These are phyloP conservation scores for Cinnamomum micranthum DNA, from an alignment of 164 flowering plant species.

Conservation along the genomic window DNA sequence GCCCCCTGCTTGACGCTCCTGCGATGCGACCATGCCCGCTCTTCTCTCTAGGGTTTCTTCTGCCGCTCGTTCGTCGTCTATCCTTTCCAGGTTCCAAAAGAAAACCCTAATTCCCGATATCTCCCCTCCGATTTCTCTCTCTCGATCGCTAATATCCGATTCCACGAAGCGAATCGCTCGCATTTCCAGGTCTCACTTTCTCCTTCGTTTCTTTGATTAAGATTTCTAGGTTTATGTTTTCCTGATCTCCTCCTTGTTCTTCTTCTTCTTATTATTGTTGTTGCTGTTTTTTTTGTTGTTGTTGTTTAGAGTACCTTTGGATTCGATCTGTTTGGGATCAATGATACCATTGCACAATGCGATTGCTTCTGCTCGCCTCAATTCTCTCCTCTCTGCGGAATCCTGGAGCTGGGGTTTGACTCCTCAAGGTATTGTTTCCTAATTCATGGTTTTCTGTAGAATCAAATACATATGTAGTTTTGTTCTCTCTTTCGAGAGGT, in stretches of 20 bases:
- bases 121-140: conserved; percentile 18
- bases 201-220: not conserved
- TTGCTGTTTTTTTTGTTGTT: too few relatives aligned
- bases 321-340: conserved; percentile 35
- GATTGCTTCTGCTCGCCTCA: conserved; percentile 51
- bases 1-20: too few relatives aligned
- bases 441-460: not conserved
- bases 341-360: conserved; percentile 71
- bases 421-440: conserved; percentile 50
- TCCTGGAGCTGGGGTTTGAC: conserved; percentile 63
- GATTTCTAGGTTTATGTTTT: not conserved
- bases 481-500: not conserved
- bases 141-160: too few relatives aligned
- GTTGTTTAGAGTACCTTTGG: conserved; percentile 45
- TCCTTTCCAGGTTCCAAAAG: conserved; percentile 14
- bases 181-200: conserved; percentile 27
- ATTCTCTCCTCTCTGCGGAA: conserved; percentile 45
- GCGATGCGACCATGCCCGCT: not conserved
- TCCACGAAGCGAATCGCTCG: conserved; percentile 20
- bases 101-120: conserved; percentile 6
- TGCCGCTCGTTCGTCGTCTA: conserved; percentile 22
- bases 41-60: conserved; percentile 29
- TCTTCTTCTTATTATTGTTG: too few relatives aligned
- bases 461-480: not conserved
- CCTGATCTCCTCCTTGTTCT: not conserved